phyloP scores from a whole-genome alignment of 2,329 filamentous ascomycete genomes.

The Reticulascus tulasneorum region DNA sequence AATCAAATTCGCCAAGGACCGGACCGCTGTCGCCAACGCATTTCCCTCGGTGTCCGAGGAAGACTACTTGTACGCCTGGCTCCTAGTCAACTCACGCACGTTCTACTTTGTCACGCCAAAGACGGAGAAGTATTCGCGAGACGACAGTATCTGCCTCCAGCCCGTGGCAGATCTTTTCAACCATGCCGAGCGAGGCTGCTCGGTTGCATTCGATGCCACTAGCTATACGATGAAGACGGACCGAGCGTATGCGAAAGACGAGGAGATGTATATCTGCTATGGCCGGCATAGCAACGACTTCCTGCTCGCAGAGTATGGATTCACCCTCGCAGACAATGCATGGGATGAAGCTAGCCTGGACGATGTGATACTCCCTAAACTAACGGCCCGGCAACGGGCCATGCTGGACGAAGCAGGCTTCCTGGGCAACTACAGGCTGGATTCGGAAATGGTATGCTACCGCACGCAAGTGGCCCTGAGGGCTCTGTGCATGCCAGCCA shows the following conservation, averaged over 20 bases:
- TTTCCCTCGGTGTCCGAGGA: conserved; percentile 28
- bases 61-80: conserved; percentile 52
- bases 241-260: conserved; percentile 46
- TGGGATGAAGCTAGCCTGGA: conserved; percentile 50
- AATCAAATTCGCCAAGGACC: conserved; percentile 36
- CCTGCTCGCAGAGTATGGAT: conserved; percentile 64
- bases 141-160: conserved; percentile 65
- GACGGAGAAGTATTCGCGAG: conserved; percentile 36
- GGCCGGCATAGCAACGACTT: conserved; percentile 70
- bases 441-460: conserved; percentile 47
- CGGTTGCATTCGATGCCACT: conserved; percentile 43
- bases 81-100: conserved; percentile 58
- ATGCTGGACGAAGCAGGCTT: conserved; percentile 43
- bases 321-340: conserved; percentile 40
- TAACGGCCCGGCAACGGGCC: conserved; percentile 28
- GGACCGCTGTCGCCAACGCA: conserved; percentile 26
- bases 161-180: conserved; percentile 74
- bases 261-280: conserved; percentile 68
- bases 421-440: conserved; percentile 48
- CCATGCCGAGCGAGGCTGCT: conserved; percentile 45
- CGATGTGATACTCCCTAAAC: conserved; percentile 36
- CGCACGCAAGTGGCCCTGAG: conserved; percentile 52
- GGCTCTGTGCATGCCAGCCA: conserved; percentile 26
- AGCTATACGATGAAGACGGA: conserved; percentile 54
- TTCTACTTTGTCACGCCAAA: conserved; percentile 53